Evolutionary conservation across 345 rosid genomes (phyloP).

Genomic region (Rhizophora mangle): DNA sequence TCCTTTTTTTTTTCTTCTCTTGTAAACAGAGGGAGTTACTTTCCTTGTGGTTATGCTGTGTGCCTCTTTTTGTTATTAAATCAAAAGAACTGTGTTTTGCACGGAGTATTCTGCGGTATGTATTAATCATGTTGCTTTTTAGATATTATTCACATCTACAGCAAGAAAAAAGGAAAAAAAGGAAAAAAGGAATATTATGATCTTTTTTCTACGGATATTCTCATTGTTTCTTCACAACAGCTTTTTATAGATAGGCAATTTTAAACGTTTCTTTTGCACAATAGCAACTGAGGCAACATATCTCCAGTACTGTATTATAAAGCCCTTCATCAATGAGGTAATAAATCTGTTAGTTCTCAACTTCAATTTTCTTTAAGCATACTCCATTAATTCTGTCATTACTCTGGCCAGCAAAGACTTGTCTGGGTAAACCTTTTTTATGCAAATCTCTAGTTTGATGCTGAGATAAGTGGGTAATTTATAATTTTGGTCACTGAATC

Average conservation of each 20-base stretch:
- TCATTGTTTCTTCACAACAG: conserved; percentile 30
- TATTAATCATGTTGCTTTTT: neutral
- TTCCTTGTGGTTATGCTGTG: conserved; percentile 70
- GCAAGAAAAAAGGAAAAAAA: neutral
- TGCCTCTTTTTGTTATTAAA: conserved; percentile 51
- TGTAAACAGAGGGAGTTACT: conserved; percentile 74
- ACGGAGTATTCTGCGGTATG: conserved; percentile 63
- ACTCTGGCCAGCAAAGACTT: neutral
- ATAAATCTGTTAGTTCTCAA: neutral
- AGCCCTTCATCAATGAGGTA: conserved; percentile 65
- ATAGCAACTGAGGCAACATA: conserved; percentile 69
- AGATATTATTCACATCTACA: neutral
- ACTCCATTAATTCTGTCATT: neutral
- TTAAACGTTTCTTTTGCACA: conserved; percentile 50
- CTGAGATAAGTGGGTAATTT: too few species aligned
- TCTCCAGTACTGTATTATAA: conserved; percentile 73
- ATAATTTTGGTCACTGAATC: fast-evolving
- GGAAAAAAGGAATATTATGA: neutral
- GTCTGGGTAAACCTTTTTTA: too few species aligned
- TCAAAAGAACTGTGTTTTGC: conserved; percentile 78
- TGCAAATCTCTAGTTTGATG: too few species aligned
- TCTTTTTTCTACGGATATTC: neutral
- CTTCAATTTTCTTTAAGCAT: neutral
- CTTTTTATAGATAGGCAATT: conserved; percentile 57
- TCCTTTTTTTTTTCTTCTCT: conserved; percentile 8